Evolutionary conservation across 2,329 filamentous ascomycete genomes (phyloP), one percentile per base, ranked within the genome.

Genomic region (Daldinia eschscholtzii): DNA sequence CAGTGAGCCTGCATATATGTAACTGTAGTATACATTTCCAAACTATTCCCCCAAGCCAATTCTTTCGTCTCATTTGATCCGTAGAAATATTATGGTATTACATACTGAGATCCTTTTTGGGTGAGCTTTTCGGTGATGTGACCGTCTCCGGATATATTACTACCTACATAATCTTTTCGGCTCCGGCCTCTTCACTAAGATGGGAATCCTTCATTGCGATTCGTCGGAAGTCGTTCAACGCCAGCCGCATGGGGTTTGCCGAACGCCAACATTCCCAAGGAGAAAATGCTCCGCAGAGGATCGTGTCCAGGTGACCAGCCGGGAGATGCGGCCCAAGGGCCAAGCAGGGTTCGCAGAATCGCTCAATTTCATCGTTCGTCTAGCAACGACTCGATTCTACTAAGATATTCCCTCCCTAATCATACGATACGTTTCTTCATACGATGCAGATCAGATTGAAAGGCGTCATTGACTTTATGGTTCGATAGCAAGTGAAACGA

Each of bases 211-310:
- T 30, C 4, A 18, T 5, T 55, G 33, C 68, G 61, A 70, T 70
- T 68, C 44, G 65, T 46, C 52, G 18, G 42, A 28, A 37, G 12
- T 35, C 57, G 7, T 35, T 33, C 23, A 26, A 65, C 26, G 52
- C 37, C 28, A 61, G 53, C 37, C 35, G 55, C 59, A 58, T 63
- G 35, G 35, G 61, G 12, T 13, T 39, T 57, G 23, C 41, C 53
- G 12, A 20, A 42, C 35, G 41, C 33, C 23, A 53, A 3, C 56
- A 33, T 46, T 7, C 9, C 41, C 30, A 65, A 65, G 61, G 61
- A 63, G 57, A 18, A 46, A 41, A 63, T 65, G 59, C 56, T 65
- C 62, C 65, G 68, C 57, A 59, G 59, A 65, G 61, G 61, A 65
- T 63, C 37, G 50, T 50, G 53, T 13, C 58, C 65, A 70, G 56